Percentiles rank a stretch among this genome's conserved stretches.
These are phyloP conservation scores for Sarocladium oryzae DNA, from an alignment of 2,329 filamentous ascomycete genomes.

Conservation along the genomic window DNA sequence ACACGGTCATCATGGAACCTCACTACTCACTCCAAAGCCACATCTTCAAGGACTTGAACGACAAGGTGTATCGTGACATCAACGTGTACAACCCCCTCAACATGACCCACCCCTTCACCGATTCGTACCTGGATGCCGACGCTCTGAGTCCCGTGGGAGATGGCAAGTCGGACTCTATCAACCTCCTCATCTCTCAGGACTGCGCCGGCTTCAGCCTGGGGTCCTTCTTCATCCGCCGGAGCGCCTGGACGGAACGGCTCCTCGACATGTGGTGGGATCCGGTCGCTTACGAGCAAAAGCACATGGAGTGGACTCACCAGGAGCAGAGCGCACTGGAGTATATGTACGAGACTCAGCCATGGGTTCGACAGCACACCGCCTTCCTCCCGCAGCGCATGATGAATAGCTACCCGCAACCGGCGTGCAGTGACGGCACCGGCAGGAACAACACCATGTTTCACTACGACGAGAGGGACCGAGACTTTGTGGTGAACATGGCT, in stretches of 20 bases:
- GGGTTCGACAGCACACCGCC: constrained; percentile 80
- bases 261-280: constrained; percentile 99
- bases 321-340: constrained; percentile 94
- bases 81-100: constrained; percentile 94
- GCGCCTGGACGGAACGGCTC: constrained; percentile 82
- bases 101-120: constrained; percentile 74
- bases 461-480: constrained; percentile 76
- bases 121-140: constrained; percentile 68
- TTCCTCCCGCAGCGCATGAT: constrained; percentile 89
- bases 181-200: constrained; percentile 86
- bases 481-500: constrained; percentile 98
- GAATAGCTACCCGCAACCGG: constrained; percentile 88
- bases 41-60: constrained; percentile 73
- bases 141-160: constrained; percentile 71
- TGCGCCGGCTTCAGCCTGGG: constrained; percentile 95
- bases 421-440: constrained; percentile 64
- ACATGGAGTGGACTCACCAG: constrained; percentile 99
- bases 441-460: constrained; percentile 72
- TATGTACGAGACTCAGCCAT: constrained; percentile 84
- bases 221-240: constrained; percentile 85
- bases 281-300: constrained; percentile 93
- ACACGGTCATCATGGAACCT: constrained; percentile 97
- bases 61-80: constrained; percentile 85
- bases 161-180: constrained; percentile 69
- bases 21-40: constrained; percentile 83